phyloP scores from a whole-genome alignment of 2,329 filamentous ascomycete species.

The Pseudocercospora macadamiae region DNA sequence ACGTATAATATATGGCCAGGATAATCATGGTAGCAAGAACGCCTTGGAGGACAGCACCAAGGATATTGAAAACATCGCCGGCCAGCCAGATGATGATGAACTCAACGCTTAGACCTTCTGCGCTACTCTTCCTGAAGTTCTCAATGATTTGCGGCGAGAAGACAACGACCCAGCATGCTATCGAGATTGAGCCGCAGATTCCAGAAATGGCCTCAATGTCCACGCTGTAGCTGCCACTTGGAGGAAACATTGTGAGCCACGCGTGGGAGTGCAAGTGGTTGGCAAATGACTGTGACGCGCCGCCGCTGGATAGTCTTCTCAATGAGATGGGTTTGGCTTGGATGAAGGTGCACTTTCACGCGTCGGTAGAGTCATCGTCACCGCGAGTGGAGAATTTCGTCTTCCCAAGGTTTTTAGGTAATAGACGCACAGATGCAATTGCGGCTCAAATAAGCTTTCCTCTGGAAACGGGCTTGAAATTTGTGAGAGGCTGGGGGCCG shows the following conservation, averaged over 20 bases:
- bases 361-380: neutral
- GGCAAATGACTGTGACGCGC: neutral
- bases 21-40: conserved; percentile 88
- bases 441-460: conserved; percentile 9
- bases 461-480: neutral
- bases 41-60: conserved; percentile 87
- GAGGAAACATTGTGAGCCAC: conserved; percentile 52
- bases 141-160: conserved; percentile 97
- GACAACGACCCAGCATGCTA: conserved; percentile 96
- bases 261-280: neutral
- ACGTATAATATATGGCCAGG: conserved; percentile 59
- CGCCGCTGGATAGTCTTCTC: no score
- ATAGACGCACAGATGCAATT: neutral
- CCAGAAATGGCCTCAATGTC: conserved; percentile 90
- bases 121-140: conserved; percentile 82
- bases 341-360: neutral
- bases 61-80: conserved; percentile 95
- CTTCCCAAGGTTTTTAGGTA: neutral
- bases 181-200: conserved; percentile 92
- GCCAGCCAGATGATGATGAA: conserved; percentile 91
- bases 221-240: conserved; percentile 61
- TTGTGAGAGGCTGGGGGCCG: no score
- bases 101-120: conserved; percentile 84
- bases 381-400: neutral
- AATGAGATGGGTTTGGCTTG: neutral